Conservation (phyloP, 768 basidiomycete species). For the Pleurotus ostreatus region DNA sequence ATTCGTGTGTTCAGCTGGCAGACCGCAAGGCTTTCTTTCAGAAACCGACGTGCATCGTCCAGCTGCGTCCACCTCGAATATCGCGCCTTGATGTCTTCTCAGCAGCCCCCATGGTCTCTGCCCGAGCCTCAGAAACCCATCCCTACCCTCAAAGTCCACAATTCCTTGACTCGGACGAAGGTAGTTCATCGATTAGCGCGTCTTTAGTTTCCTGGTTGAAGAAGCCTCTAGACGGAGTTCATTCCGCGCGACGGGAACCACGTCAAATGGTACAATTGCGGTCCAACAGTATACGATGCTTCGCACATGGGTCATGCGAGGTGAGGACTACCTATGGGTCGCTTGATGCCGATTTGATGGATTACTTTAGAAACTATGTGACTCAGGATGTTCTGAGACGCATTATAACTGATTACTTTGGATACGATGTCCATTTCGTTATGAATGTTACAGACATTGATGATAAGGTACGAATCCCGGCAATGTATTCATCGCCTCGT, state of each 20-base stretch:
- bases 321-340: slow-evolving; percentile 35
- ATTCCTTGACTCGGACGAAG: slow-evolving; percentile 90
- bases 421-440: slow-evolving; percentile 96
- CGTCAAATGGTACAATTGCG: slow-evolving; percentile 99
- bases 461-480: slow-evolving; percentile 71
- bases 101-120: slow-evolving; percentile 59
- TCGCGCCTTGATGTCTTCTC: slow-evolving; percentile 43
- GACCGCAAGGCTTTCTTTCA: background rate
- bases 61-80: background rate
- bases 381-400: slow-evolving; percentile 89
- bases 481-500: slow-evolving; percentile 10
- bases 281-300: slow-evolving; percentile 97
- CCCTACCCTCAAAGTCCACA: slow-evolving; percentile 81
- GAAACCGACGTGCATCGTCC: background rate
- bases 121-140: slow-evolving; percentile 41
- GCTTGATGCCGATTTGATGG: background rate
- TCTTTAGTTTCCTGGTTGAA: slow-evolving; percentile 8
- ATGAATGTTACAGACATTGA: slow-evolving; percentile 99
- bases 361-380: slow-evolving; percentile 78
- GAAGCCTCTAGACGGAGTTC: slow-evolving; percentile 62
- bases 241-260: slow-evolving; percentile 61
- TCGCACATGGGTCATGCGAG: slow-evolving; percentile 99
- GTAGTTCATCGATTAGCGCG: slow-evolving; percentile 34
- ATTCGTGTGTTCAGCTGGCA: slow-evolving; percentile 9
- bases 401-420: slow-evolving; percentile 93